Conservation (phyloP, 2,329 filamentous ascomycete species). For the Aspergillus glaucus region DNA sequence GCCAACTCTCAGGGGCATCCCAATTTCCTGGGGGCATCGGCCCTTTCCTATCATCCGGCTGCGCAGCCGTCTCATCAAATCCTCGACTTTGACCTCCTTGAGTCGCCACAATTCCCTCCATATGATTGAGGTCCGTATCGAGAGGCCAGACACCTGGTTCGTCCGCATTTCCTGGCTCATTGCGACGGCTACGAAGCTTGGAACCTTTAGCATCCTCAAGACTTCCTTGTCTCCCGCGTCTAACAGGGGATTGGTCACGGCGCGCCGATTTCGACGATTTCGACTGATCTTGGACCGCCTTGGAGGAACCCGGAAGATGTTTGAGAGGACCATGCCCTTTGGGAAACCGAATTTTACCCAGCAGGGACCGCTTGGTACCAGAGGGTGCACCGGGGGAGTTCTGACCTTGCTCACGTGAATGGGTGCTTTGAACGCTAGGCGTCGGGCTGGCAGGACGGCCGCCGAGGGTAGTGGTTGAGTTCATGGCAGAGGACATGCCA, state of each 20-base stretch:
- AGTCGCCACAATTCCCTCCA: conserved; percentile 74
- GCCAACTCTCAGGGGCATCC: conserved; percentile 97
- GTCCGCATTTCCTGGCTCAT: conserved; percentile 38
- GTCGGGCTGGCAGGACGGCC: conserved; percentile 74
- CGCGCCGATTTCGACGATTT: conserved; percentile 21
- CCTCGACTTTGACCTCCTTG: neutral
- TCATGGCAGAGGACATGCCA: conserved; percentile 40
- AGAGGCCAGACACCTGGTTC: conserved; percentile 65
- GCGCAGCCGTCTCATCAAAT: neutral
- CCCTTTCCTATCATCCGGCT: neutral
- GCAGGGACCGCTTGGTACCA: conserved; percentile 42
- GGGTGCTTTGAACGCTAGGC: conserved; percentile 63
- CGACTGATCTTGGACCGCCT: conserved; percentile 22
- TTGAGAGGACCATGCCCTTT: conserved; percentile 32
- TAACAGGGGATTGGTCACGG: conserved; percentile 27
- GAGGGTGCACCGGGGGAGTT: conserved; percentile 33
- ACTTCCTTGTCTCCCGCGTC: conserved; percentile 30
- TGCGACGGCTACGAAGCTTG: conserved; percentile 27
- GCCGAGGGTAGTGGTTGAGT: conserved; percentile 44
- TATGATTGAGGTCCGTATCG: conserved; percentile 81
- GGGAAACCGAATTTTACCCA: conserved; percentile 50
- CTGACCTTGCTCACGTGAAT: conserved; percentile 43
- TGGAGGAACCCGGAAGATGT: conserved; percentile 24
- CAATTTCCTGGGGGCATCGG: conserved; percentile 54
- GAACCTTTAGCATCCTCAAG: conserved; percentile 22